These are phyloP conservation scores for Zygnema cylindricum DNA, from an alignment of 139 green algal species.

Conservation along the genomic window DNA sequence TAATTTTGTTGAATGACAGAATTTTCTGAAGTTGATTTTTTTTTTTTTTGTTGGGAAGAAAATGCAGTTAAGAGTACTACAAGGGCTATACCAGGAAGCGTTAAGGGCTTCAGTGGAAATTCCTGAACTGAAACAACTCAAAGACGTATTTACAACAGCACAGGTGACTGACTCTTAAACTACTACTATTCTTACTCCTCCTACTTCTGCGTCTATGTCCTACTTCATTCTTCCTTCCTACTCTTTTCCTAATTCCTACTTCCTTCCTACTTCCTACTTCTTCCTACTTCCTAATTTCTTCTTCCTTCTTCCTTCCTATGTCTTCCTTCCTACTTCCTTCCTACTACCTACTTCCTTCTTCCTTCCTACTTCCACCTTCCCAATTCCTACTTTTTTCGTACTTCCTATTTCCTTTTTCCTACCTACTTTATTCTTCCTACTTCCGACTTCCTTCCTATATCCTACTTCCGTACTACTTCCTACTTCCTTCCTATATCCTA, in stretches of 20 bases:
- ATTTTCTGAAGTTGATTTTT: too few species aligned
- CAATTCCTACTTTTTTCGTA: background rate
- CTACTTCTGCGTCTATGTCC: background rate
- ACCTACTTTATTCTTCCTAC: constrained; percentile 10
- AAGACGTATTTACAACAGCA: constrained; percentile 12
- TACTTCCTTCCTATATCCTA: background rate
- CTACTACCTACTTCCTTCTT: too few species aligned
- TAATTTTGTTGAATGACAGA: too few species aligned
- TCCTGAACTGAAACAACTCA: background rate
- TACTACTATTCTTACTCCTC: background rate
- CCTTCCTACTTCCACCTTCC: background rate
- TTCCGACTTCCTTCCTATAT: background rate
- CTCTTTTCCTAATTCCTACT: too few species aligned
- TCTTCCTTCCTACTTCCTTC: too few species aligned
- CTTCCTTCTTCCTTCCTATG: too few species aligned
- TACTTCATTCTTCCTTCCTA: background rate
- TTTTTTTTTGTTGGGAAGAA: background rate
- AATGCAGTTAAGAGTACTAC: background rate
- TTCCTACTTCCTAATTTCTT: too few species aligned
- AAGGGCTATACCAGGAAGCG: background rate
- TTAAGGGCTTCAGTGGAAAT: constrained; percentile 10
- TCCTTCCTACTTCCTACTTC: too few species aligned
- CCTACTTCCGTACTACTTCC: background rate
- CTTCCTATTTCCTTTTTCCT: background rate
- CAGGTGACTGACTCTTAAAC: background rate